Base-by-base conservation (phyloP, 2,329 filamentous ascomycete species). In the Cercospora beticola region DNA sequence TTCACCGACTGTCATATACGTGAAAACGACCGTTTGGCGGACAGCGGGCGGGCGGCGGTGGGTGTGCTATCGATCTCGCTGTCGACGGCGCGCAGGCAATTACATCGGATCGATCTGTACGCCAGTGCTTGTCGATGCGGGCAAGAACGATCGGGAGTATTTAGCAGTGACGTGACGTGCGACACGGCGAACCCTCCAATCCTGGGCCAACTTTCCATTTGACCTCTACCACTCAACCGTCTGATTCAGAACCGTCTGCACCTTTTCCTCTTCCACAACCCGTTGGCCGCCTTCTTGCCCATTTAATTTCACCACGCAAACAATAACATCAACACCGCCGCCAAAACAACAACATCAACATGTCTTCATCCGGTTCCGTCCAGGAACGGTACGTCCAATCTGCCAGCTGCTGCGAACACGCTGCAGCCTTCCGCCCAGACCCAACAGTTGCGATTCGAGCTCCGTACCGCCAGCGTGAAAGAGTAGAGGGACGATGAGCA, bases 321-420 rank as follows among this genome's bases (percentile, higher is more conserved):
- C 33, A 18, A 7, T 18, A 33, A 68, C 57, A 59, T 14, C 49
- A 31, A 40, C 52, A 31, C 56, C 28, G 12, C 57, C 67, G 36
- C 36, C 18, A 28, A 56, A 54, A 56, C 49, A 66, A 52, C 33
- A 33, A 49, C 23, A 58, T 14, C 65, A 66, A 40, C 63, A 65
- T 63, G 62, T 57, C 67, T 52, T 40, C 65, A 36, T 67, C 69
- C 46, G 73, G 70, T 65, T 71, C 70, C 71, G 72, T 75, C 66
- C 72, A 76, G 67, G 73, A 76, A 69, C 65, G 68, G 72, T 74
- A 68, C 64, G 72, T 54, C 30, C 63, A 54, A 59, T 36, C 56
- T 52, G 36, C 65, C 62, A 33, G 21, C 31, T 46, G 21, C 52
- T 65, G 52, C 52, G 10, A 26, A 21, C 36, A 26, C 62, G 16